Conservation (phyloP, 129 eudicot species). For the Flaveria trinervia region DNA sequence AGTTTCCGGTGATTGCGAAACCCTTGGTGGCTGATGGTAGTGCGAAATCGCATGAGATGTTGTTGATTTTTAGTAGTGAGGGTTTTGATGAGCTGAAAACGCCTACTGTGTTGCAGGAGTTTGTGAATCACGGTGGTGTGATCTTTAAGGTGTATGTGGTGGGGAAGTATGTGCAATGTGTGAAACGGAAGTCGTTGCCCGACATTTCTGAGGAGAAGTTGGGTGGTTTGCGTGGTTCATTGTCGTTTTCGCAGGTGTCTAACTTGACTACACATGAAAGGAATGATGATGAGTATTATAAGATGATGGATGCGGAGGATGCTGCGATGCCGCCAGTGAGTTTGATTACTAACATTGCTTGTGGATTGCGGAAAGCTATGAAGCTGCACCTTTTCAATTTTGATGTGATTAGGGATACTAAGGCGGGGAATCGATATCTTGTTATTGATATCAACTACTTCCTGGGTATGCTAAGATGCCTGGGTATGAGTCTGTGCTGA, state of each 20-base stretch:
- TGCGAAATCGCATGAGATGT: constrained; percentile 81
- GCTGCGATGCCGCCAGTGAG: constrained; percentile 50
- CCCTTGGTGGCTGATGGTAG: constrained; percentile 88
- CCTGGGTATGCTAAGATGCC: constrained; percentile 83
- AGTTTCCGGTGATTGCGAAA: constrained; percentile 79
- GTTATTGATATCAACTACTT: constrained; percentile 75
- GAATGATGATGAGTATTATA: constrained; percentile 51
- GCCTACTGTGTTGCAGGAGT: constrained; percentile 78
- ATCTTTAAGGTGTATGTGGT: constrained; percentile 84
- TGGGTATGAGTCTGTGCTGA: constrained; percentile 51
- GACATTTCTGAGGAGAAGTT: constrained; percentile 65
- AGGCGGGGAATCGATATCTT: constrained; percentile 59
- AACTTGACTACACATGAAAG: constrained; percentile 48
- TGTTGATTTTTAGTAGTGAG: constrained; percentile 51
- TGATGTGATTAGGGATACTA: constrained; percentile 66
- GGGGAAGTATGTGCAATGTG: constrained; percentile 72
- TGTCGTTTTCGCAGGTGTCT: constrained; percentile 72
- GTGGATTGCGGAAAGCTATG: constrained; percentile 47
- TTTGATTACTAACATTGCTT: constrained; percentile 51
- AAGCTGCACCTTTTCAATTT: constrained; percentile 59
- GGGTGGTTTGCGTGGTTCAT: constrained; percentile 45
- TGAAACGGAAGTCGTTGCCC: constrained; percentile 82
- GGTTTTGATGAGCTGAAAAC: constrained; percentile 59
- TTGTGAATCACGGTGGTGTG: constrained; percentile 85
- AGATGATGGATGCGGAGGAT: constrained; percentile 55